Evolutionary conservation across 345 rosid genomes (phyloP).

Genomic region (Salix viminalis): DNA sequence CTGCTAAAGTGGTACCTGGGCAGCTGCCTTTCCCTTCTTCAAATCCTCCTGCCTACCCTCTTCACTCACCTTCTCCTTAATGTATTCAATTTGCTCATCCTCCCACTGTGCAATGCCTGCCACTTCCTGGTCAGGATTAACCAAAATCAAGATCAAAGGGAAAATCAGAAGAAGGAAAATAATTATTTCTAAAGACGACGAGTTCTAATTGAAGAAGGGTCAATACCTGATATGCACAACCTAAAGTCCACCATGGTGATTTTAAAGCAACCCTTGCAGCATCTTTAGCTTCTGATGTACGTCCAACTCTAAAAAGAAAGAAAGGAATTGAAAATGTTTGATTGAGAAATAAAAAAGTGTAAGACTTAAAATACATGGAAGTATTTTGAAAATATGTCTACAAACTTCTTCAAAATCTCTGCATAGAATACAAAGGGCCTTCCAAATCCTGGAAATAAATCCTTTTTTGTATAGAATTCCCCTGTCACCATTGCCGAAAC

Average conservation of each 20-base stretch:
- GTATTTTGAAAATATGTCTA: slow-evolving; percentile 19
- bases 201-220: neutral
- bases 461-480: slow-evolving; percentile 74
- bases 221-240: slow-evolving; percentile 65
- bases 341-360: slow-evolving; percentile 6
- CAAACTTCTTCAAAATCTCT: slow-evolving; percentile 60
- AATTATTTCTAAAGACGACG: neutral
- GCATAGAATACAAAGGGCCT: slow-evolving; percentile 84
- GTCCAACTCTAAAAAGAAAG: slow-evolving; percentile 53
- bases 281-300: slow-evolving; percentile 73
- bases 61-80: slow-evolving; percentile 68
- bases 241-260: slow-evolving; percentile 94
- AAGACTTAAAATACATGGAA: neutral
- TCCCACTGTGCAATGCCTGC: slow-evolving; percentile 84
- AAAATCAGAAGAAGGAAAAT: slow-evolving; percentile 1
- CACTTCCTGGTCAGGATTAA: slow-evolving; percentile 44
- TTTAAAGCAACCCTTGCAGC: slow-evolving; percentile 80
- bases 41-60: slow-evolving; percentile 76
- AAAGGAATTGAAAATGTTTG: slow-evolving; percentile 8
- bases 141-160: neutral
- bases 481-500: slow-evolving; percentile 87
- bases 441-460: slow-evolving; percentile 86
- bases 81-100: slow-evolving; percentile 81
- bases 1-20: slow-evolving; percentile 45
- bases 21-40: slow-evolving; percentile 76